A percentile compares a stretch with the other conserved stretches of the same genome.
phyloP scores from a whole-genome alignment of 2,329 filamentous ascomycete species.

The Fusarium dimerum region DNA sequence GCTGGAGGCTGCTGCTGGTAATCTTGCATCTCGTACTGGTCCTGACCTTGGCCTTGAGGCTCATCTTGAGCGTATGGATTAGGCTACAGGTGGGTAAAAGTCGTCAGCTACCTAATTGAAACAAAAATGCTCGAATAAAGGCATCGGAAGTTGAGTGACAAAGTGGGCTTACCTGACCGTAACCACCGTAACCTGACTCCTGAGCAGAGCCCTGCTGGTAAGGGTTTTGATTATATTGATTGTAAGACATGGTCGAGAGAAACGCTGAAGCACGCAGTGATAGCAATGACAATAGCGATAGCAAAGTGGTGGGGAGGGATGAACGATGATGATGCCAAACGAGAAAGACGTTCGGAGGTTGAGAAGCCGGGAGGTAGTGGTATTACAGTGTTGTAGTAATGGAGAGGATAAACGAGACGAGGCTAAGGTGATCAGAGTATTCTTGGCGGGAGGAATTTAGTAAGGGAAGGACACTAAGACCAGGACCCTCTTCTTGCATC shows the following conservation, averaged over 20 bases:
- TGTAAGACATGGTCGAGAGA: slow-evolving; percentile 56
- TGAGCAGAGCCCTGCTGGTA: slow-evolving; percentile 57
- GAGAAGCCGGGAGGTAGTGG: slow-evolving; percentile 2
- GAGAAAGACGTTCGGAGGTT: slow-evolving; percentile 22
- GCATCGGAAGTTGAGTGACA: slow-evolving; percentile 6
- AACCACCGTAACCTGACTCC: slow-evolving; percentile 46
- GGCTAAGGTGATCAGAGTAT: not conserved
- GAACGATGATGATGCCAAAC: slow-evolving; percentile 19
- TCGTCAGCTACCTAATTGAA: slow-evolving; percentile 11
- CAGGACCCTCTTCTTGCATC: not conserved
- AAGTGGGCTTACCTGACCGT: slow-evolving; percentile 44
- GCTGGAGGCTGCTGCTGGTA: slow-evolving; percentile 42
- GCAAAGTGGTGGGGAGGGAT: slow-evolving; percentile 8
- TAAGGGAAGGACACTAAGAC: not conserved
- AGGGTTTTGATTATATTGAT: slow-evolving; percentile 65
- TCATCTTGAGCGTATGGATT: slow-evolving; percentile 34
- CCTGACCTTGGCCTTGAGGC: slow-evolving; percentile 30
- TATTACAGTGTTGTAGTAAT: not conserved
- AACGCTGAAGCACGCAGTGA: slow-evolving; percentile 9
- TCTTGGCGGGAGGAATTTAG: not conserved
- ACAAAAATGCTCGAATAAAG: slow-evolving; percentile 9
- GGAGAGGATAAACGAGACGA: slow-evolving; percentile 11
- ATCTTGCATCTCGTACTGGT: slow-evolving; percentile 57
- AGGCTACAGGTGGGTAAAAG: slow-evolving; percentile 16
- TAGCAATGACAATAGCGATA: slow-evolving; percentile 17